Conservation (phyloP, 352 stramenopile species). For the Pythium grandisporangium region DNA sequence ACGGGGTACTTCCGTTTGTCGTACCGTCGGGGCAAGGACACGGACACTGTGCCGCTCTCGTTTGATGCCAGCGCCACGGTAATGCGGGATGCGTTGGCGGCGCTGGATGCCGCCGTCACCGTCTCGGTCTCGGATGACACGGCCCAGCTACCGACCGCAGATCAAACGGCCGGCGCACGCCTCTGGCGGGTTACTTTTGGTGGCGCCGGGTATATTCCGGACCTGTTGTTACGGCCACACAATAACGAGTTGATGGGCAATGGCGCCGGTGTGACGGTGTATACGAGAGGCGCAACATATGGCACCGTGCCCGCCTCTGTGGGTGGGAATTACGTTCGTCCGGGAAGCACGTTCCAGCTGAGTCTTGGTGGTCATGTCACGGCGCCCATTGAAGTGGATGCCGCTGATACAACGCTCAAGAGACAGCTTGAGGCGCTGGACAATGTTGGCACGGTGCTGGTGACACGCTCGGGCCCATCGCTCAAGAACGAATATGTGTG, state of each 20-base stretch:
- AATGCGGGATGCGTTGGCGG: conserved; percentile 63
- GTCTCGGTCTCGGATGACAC: conserved; percentile 63
- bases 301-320: conserved; percentile 34
- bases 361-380: conserved; percentile 85
- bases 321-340: conserved; percentile 81
- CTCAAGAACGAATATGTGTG: conserved; percentile 90
- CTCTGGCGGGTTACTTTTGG: conserved; percentile 90
- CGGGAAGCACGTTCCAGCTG: conserved; percentile 88
- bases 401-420: conserved; percentile 89
- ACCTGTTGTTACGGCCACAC: conserved; percentile 57
- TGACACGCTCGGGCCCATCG: conserved; percentile 74
- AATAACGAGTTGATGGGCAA: conserved; percentile 85
- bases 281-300: conserved; percentile 49
- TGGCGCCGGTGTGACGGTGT: conserved; percentile 73
- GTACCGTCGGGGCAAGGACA: conserved; percentile 75
- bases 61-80: conserved; percentile 29
- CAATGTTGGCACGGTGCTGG: conserved; percentile 88
- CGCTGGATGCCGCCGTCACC: conserved; percentile 75
- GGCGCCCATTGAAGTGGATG: conserved; percentile 86
- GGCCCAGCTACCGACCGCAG: conserved; percentile 19
- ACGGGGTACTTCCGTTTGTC: conserved; percentile 86
- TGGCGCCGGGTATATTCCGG: conserved; percentile 87
- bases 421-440: conserved; percentile 86
- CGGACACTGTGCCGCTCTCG: conserved; percentile 60
- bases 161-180: conserved; percentile 28